A percentile compares a stretch with the other conserved stretches of the same genome.
Conservation (phyloP, 2,329 filamentous ascomycete genomes). For the Elsinoe batatas region DNA sequence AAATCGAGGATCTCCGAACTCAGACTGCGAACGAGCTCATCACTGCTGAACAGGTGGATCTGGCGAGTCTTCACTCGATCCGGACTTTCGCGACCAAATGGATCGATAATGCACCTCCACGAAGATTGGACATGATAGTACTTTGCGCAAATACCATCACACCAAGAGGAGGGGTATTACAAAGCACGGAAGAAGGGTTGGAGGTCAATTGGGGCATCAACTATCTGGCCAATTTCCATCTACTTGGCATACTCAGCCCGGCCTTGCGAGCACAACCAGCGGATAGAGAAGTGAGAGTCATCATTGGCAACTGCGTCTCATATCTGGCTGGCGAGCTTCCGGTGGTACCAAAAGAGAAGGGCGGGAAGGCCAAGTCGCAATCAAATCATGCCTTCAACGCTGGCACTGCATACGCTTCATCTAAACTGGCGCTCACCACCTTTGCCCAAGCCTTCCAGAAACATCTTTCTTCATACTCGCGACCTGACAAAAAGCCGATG, state of each 20-base stretch:
- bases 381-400: constrained; percentile 35
- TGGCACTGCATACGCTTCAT: constrained; percentile 38
- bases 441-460: constrained; percentile 90
- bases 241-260: constrained; percentile 82
- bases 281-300: constrained; percentile 81
- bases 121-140: constrained; percentile 82
- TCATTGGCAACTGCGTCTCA: constrained; percentile 77
- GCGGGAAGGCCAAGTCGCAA: constrained; percentile 49
- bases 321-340: constrained; percentile 68
- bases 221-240: constrained; percentile 89
- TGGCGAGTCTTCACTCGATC: constrained; percentile 79
- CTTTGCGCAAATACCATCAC: constrained; percentile 74
- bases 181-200: constrained; percentile 64
- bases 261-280: constrained; percentile 84
- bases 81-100: constrained; percentile 92
- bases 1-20: constrained; percentile 75
- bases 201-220: constrained; percentile 92
- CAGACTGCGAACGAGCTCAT: constrained; percentile 75
- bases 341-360: constrained; percentile 32
- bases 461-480: constrained; percentile 72
- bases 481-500: constrained; percentile 72
- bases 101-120: constrained; percentile 88
- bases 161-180: constrained; percentile 49
- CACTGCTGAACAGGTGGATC: constrained; percentile 89
- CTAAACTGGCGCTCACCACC: constrained; percentile 66